Base-by-base conservation (phyloP, 1,284 basidiomycete genomes). In the Rhizopogon parksii region DNA sequence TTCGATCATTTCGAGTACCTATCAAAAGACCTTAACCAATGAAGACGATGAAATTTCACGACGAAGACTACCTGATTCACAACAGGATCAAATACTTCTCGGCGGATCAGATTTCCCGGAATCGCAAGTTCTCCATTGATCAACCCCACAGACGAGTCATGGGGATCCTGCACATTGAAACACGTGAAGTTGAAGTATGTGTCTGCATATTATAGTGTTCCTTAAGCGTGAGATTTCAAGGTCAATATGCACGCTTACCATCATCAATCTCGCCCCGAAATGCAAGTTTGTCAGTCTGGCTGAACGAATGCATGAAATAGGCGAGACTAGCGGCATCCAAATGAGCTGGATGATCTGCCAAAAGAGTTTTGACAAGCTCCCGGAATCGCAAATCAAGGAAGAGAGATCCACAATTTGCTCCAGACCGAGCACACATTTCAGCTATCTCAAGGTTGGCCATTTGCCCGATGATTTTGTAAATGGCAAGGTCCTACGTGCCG, bases 291-390 rank as follows among this genome's bases (percentile, higher is more conserved):
- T 91, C 88, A n/a, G 85, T 85, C 67, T 91, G 87, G 56, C 83
- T 84, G 59, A 91, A 91, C 2, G 84, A 80, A 59, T 89, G 83
- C 85, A 88, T 88, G 65, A 91, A 91, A 67, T 86, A 87, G 2
- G 86, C 85, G 57, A 90, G 67, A 53, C 85, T 88, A 9, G 84
- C 79, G 1, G 79, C 69, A 61, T 91, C 88, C 17, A 91, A 76
- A 66, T 91, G 89, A 0, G 77, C 82, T 12, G 89, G 88, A 59
- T 91, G 89, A 59, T 85, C 81, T 21, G 74, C 75, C 52, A 92
- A 70, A 57, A 88, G 73, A 56, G 74, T 77, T 56, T 77, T 78
- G 48, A 91, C 83, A 8, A 91, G 76, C 56, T 86, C 85, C 21
- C 83, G 77, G 70, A 91, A 91, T 54, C 88, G 78, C 48, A 91